These are phyloP conservation scores for Leishmania braziliensis DNA, from an alignment of 208 protist genomes.

Conservation along the genomic window DNA sequence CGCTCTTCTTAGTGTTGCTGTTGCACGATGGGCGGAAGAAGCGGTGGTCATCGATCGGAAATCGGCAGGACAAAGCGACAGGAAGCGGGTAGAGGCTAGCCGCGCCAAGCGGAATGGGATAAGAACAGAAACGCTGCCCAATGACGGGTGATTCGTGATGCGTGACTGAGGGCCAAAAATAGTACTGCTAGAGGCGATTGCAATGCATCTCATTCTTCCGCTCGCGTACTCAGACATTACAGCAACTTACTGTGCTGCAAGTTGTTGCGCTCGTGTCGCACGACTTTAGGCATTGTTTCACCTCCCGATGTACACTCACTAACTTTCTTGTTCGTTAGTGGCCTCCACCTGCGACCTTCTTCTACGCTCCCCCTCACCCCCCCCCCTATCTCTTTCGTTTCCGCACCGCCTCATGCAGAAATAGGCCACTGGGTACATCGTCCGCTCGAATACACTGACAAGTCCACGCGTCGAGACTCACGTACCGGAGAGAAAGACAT, in stretches of 20 bases:
- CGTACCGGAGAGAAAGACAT: constrained; percentile 2
- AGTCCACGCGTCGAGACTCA: neutral
- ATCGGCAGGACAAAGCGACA: neutral
- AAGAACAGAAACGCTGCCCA: neutral
- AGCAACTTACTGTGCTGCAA: neutral
- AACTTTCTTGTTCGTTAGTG: neutral
- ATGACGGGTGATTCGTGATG: neutral
- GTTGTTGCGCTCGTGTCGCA: neutral
- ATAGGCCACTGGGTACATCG: neutral
- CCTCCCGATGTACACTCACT: neutral
- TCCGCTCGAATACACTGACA: neutral
- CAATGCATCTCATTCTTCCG: neutral
- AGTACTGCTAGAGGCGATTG: neutral
- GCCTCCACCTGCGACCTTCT: neutral
- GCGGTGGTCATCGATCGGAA: neutral
- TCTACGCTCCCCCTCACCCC: neutral
- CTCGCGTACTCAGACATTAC: neutral
- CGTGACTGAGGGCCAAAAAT: neutral
- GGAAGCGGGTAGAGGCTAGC: neutral
- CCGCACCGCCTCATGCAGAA: neutral
- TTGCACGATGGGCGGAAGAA: neutral
- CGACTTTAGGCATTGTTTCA: neutral
- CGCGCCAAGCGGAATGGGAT: neutral
- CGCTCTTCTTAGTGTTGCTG: neutral
- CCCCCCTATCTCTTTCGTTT: neutral